Evolutionary conservation across 805 yeast species (phyloP), one percentile per base, ranked within the genome.

Genomic region (Candida incommunis): DNA sequence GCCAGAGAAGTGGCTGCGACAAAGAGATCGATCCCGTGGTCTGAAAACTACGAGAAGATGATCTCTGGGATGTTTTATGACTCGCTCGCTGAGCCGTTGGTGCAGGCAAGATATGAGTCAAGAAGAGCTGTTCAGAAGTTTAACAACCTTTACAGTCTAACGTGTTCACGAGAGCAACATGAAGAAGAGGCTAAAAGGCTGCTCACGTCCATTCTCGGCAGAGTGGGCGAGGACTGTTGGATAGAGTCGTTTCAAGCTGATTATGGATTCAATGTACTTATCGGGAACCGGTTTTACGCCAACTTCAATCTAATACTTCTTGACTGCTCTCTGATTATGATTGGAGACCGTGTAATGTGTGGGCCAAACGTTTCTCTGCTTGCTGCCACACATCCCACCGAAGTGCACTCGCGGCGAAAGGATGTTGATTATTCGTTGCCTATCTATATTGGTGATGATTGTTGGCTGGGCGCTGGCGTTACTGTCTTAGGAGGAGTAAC

Each of bases 211-310:
- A 57, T 78, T 18, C 66, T 80, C 42, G 86, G 86, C 11, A 58
- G 60, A 31, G 54, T 66, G 22, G 75, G 72, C 41, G 50, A 62
- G 9, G 60, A 63, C 43, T 48, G 58, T 13, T 66, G 59, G 48
- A 55, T 78, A 27, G 84, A 80, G 59, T 70, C 78, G 1, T 85
- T 85, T 3, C 70, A 75, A 52, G 74, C 78, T 37, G 88, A 82
- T 57, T 81, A 79, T 54, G 90, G 88, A 0, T 72, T 66, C 58
- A 82, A 81, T 59, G 63, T 72, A 29, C 58, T 56, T 15, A 50
- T 79, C 16, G 88, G 86, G 2, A 71, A 76, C 46, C 58, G 63
- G 23, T 74, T 78, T 57, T 81, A 76, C 54, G 67, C 73, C 27
- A 82, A 82, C 60, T 76, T 74, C 69, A 58, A 57, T 49, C 50